phyloP scores from a whole-genome alignment of 257 asterid species.

The Scutellaria baicalensis region DNA sequence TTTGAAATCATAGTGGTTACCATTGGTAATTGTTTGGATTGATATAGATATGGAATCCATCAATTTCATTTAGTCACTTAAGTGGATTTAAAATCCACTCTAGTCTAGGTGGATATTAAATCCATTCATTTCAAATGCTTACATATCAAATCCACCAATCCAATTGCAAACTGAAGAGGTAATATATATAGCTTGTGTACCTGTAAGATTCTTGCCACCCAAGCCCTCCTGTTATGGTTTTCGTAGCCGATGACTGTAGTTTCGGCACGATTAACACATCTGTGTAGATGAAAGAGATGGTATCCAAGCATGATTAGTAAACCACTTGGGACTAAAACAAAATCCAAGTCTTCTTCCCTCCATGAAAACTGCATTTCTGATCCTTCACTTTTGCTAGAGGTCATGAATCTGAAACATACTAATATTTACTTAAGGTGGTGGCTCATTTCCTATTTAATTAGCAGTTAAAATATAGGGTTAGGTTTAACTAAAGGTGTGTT shows the following conservation, averaged over 20 bases:
- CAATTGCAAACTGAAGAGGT: neutral
- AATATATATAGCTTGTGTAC: constrained; percentile 16
- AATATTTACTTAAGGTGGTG: neutral
- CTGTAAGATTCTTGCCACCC: constrained; percentile 60
- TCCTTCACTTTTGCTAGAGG: too few species aligned
- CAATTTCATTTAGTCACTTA: too few species aligned
- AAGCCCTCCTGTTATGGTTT: constrained; percentile 42
- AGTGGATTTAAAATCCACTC: too few species aligned
- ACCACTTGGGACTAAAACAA: constrained; percentile 53
- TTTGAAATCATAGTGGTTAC: too few species aligned
- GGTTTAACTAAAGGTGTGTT: constrained; percentile 3
- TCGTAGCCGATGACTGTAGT: constrained; percentile 58
- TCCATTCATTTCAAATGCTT: neutral
- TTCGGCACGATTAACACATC: constrained; percentile 35
- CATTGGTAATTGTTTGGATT: too few species aligned
- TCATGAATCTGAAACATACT: neutral
- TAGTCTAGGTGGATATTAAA: too few species aligned
- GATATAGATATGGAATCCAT: too few species aligned
- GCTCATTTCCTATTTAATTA: neutral
- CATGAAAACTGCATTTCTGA: constrained; percentile 10
- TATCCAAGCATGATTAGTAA: constrained; percentile 49
- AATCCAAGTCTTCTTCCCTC: constrained; percentile 54
- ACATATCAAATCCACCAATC: neutral
- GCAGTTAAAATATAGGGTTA: neutral
- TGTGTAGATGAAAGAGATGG: constrained; percentile 48